Evolutionary conservation across 352 stramenopile species (phyloP), one percentile per base, ranked within the genome.

Genomic region (Halophytophthora polymorphica): DNA sequence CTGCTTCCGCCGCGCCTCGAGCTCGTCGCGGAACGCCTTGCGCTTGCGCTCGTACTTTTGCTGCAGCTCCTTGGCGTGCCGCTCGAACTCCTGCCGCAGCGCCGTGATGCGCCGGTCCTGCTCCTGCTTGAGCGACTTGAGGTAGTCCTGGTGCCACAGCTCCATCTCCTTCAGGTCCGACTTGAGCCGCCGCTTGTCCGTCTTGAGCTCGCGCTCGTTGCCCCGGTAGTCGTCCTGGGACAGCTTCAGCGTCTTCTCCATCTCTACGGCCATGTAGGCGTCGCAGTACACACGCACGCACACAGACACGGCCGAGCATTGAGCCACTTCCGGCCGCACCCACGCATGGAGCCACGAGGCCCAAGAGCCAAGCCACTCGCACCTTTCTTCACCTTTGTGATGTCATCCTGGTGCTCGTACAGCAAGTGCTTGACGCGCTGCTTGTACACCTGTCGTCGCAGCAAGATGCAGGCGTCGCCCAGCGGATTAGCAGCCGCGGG

Each of bases 361-460:
- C 17, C n/a, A 36, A 23, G 6, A 31, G 29, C 36, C 6, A n/a
- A n/a, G n/a, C n/a, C n/a, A n/a, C n/a, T n/a, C 40, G 17, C 45
- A 83, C 71, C 72, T 64, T 90, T 96, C 54, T 97, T 97, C 14
- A 86, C 59, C n/a, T 65, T 64, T 6, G 89, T 97, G 45, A 97
- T 82, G 43, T 97, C 87, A 61, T 97, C 90, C 57, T 98, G 93
- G 48, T 98, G 91, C 67, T 98, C 93, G 60, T 97, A 96, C 28
- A 98, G 60, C 42, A 98, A 66, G 59, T 98, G 93, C 71, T 98
- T 98, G n/a, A 98, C 85, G 5, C 90, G 79, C 59, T 98, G 92
- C 68, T 98, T 98, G 69, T 98, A 98, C 14, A 96, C 85, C 71
- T 84, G 34, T 5, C 12, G 25, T 3, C 22, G 33, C 19, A 28